Percentiles rank a stretch among this genome's conserved stretches.
Evolutionary conservation across 1,284 basidiomycete genomes (phyloP).

Genomic region (Leccinum brunneo-olivaceum): DNA sequence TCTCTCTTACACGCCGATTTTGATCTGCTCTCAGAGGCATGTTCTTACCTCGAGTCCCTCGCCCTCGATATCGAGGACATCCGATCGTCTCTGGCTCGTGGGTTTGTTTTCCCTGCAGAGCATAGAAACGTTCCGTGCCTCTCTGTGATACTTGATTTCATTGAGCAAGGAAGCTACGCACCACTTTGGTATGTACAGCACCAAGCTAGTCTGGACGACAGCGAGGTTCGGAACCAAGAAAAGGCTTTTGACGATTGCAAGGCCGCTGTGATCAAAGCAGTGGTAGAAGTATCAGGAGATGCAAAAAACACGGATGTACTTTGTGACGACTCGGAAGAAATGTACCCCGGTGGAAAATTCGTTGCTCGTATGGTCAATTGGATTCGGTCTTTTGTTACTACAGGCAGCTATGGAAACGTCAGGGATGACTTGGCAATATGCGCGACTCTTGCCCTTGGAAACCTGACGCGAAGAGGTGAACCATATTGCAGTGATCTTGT

Average conservation of each 20-base stretch:
- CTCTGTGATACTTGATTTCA: conserved; percentile 59
- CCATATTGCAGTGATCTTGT: conserved; percentile 15
- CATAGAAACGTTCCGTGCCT: conserved; percentile 56
- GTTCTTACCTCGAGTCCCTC: conserved; percentile 69
- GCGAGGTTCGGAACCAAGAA: conserved; percentile 48
- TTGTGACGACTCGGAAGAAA: conserved; percentile 57
- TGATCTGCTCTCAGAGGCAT: conserved; percentile 65
- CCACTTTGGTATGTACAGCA: conserved; percentile 49
- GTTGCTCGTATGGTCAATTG: conserved; percentile 71
- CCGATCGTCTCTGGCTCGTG: conserved; percentile 64
- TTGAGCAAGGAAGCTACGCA: conserved; percentile 63
- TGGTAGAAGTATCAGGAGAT: conserved; percentile 82
- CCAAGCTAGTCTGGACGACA: conserved; percentile 32
- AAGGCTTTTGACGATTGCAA: conserved; percentile 79
- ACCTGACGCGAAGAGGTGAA: conserved; percentile 70
- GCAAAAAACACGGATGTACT: conserved; percentile 72
- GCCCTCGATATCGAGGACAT: conserved; percentile 70
- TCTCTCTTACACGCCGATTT: conserved; percentile 61
- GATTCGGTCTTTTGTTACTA: conserved; percentile 53
- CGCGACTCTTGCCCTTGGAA: conserved; percentile 76
- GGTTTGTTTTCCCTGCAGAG: conserved; percentile 51
- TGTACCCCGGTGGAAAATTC: conserved; percentile 60
- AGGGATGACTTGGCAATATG: conserved; percentile 80
- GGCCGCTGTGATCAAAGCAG: conserved; percentile 73
- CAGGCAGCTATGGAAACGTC: conserved; percentile 22